These are phyloP conservation scores for Firmiana major DNA, from an alignment of 345 rosid species.

Conservation along the genomic window DNA sequence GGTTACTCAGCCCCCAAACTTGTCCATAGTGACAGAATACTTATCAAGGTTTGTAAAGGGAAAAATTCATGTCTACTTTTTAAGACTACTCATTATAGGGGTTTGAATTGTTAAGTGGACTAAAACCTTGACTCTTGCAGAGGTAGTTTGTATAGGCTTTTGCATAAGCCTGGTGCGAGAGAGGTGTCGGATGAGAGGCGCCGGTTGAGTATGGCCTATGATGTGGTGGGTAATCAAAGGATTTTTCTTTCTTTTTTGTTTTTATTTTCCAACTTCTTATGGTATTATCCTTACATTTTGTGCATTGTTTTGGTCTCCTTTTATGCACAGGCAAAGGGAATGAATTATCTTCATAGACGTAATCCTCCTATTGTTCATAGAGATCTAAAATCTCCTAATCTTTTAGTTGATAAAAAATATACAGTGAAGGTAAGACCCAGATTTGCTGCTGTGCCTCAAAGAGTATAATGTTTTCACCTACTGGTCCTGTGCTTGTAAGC, in stretches of 20 bases:
- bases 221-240: slow-evolving; percentile 65
- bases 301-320: slow-evolving; percentile 2
- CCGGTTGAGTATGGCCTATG: slow-evolving; percentile 91
- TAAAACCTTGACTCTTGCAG: slow-evolving; percentile 46
- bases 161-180: slow-evolving; percentile 82
- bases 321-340: slow-evolving; percentile 83
- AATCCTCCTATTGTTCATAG: slow-evolving; percentile 98
- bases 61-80: neutral
- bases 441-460: neutral
- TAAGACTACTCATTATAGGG: neutral
- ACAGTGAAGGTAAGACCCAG: slow-evolving; percentile 71
- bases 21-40: slow-evolving; percentile 98
- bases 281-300: slow-evolving; percentile 1
- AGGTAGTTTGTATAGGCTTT: slow-evolving; percentile 93
- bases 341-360: slow-evolving; percentile 96
- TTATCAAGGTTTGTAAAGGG: slow-evolving; percentile 66
- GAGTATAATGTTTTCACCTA: neutral
- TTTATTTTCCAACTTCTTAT: neutral
- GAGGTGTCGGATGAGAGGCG: slow-evolving; percentile 92
- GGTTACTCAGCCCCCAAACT: slow-evolving; percentile 90
- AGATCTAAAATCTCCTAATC: slow-evolving; percentile 96
- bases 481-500: neutral
- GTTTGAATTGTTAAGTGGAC: slow-evolving; percentile 12
- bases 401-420: slow-evolving; percentile 93
- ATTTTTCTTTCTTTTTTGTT: neutral